A percentile compares a stretch with the other conserved stretches of the same genome.
phyloP scores from a whole-genome alignment of 768 basidiomycete species.

The Leccinum boreale region DNA sequence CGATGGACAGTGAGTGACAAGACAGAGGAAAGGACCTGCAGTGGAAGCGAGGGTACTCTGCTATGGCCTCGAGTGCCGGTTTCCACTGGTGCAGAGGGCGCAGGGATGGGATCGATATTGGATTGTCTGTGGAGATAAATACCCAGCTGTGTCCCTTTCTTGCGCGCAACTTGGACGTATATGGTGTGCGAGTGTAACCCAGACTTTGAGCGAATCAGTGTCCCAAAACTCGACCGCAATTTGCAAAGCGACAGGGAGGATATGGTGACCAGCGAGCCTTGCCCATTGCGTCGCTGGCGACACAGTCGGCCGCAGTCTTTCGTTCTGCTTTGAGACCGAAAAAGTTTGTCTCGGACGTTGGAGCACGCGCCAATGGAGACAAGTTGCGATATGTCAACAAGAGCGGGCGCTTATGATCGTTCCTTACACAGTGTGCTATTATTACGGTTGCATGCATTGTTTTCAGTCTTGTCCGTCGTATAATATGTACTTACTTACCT shows the following conservation, averaged over 20 bases:
- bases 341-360: conserved; percentile 50
- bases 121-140: conserved; percentile 89
- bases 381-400: conserved; percentile 18
- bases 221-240: conserved; percentile 81
- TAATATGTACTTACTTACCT: not conserved
- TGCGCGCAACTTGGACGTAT: conserved; percentile 84
- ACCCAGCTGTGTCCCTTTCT: conserved; percentile 79
- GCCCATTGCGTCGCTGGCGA: conserved; percentile 41
- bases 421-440: not conserved
- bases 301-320: conserved; percentile 40
- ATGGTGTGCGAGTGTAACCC: conserved; percentile 82
- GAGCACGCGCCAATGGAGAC: conserved; percentile 22
- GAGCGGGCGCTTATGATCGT: conserved; percentile 14
- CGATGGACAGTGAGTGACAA: conserved; percentile 34
- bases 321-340: conserved; percentile 58
- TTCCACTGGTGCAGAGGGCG: conserved; percentile 52
- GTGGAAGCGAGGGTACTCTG: conserved; percentile 30
- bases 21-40: conserved; percentile 27
- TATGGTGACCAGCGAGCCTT: conserved; percentile 60
- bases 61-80: conserved; percentile 28
- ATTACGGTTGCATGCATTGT: not conserved
- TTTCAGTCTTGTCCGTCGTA: not conserved
- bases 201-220: conserved; percentile 71
- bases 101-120: conserved; percentile 71
- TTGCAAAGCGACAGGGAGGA: conserved; percentile 75